These are phyloP conservation scores for Kwoniella sp. DNA, from an alignment of 768 basidiomycete genomes.

Conservation along the genomic window DNA sequence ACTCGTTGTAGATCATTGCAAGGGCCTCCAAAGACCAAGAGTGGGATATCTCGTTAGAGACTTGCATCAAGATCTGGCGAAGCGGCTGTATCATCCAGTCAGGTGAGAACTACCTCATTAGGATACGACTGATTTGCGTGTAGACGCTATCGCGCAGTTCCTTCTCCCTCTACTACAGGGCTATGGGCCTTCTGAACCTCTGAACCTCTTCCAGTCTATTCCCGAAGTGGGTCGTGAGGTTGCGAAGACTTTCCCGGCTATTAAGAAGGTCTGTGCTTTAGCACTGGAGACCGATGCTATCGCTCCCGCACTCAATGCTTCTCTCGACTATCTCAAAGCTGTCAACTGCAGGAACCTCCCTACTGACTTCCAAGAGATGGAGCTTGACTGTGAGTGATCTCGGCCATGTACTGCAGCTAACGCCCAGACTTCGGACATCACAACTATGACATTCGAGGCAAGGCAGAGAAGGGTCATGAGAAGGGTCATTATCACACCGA, in stretches of 20 bases:
- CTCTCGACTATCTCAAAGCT: slow-evolving; percentile 43
- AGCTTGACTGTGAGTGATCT: slow-evolving; percentile 36
- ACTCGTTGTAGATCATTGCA: slow-evolving; percentile 36
- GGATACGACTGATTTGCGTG: no score
- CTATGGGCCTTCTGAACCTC: slow-evolving; percentile 28
- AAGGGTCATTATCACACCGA: slow-evolving; percentile 47
- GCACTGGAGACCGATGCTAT: slow-evolving; percentile 44
- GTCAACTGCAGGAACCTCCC: slow-evolving; percentile 32
- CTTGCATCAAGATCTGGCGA: slow-evolving; percentile 46
- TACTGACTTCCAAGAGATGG: slow-evolving; percentile 44
- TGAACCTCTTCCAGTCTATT: slow-evolving; percentile 34
- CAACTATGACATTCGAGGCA: slow-evolving; percentile 39
- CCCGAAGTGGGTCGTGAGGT: slow-evolving; percentile 44
- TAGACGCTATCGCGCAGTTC: slow-evolving; percentile 31
- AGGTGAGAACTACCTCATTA: slow-evolving; percentile 14
- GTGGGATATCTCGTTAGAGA: slow-evolving; percentile 39
- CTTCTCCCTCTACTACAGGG: slow-evolving; percentile 36
- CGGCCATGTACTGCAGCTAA: not conserved
- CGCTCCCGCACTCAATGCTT: slow-evolving; percentile 40
- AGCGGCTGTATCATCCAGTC: slow-evolving; percentile 50
- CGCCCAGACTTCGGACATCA: slow-evolving; percentile 42
- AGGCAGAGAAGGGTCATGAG: slow-evolving; percentile 30
- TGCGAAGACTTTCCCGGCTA: slow-evolving; percentile 30
- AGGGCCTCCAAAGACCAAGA: slow-evolving; percentile 39
- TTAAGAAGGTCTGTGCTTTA: slow-evolving; percentile 37